These are phyloP conservation scores for Coleophoma crateriformis DNA, from an alignment of 2,329 filamentous ascomycete species.

Conservation along the genomic window DNA sequence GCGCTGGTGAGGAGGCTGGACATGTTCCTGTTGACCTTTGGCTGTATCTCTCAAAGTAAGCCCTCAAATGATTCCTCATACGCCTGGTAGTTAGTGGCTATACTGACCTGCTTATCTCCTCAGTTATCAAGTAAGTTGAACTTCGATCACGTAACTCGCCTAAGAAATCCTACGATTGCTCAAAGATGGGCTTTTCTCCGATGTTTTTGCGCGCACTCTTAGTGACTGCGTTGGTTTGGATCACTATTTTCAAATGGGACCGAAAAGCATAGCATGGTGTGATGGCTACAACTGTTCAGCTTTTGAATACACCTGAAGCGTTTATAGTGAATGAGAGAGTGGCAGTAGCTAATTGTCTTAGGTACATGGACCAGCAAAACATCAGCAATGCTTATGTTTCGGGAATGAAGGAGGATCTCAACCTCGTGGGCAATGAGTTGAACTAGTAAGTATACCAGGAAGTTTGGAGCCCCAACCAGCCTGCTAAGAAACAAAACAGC, in stretches of 20 bases:
- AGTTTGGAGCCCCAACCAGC: background rate
- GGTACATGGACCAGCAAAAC: conserved; percentile 32
- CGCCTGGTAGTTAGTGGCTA: background rate
- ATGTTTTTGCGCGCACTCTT: too few species aligned
- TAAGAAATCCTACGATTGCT: too few species aligned
- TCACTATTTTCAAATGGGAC: too few species aligned
- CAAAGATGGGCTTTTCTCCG: too few species aligned
- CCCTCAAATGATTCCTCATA: background rate
- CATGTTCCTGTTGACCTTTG: conserved; percentile 32
- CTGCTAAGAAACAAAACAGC: conserved; percentile 7
- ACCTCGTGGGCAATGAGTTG: conserved; percentile 46
- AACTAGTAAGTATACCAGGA: conserved; percentile 26
- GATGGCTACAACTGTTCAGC: too few species aligned
- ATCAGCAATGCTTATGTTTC: conserved; percentile 21
- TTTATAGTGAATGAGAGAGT: too few species aligned
- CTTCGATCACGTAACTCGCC: too few species aligned
- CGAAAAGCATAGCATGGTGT: too few species aligned
- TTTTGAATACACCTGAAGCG: too few species aligned
- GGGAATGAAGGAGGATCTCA: conserved; percentile 33
- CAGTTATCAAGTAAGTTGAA: conserved; percentile 26
- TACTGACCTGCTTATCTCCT: conserved; percentile 21
- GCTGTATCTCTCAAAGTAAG: conserved; percentile 31
- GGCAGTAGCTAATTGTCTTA: conserved; percentile 26
- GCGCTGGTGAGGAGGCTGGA: conserved; percentile 31
- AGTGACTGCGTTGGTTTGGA: too few species aligned